A percentile compares a stretch with the other conserved stretches of the same genome.
phyloP scores from a whole-genome alignment of 495 filamentous ascomycete species.

The Cercophora newfieldiana region DNA sequence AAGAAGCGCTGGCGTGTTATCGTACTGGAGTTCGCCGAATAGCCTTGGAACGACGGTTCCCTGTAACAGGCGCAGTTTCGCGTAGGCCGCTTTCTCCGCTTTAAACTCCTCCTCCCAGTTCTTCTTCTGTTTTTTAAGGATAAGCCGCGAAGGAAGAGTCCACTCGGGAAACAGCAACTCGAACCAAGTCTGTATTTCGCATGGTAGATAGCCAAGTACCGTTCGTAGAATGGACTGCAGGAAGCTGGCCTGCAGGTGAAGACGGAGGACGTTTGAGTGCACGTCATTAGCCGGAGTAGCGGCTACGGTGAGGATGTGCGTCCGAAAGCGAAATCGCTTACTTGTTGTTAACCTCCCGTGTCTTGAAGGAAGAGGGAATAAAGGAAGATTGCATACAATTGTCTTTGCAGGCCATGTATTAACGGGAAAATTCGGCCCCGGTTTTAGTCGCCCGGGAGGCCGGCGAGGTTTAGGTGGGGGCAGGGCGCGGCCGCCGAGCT shows the following conservation, averaged over 20 bases:
- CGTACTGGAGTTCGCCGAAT: conserved; percentile 19
- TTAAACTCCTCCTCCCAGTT: conserved; percentile 20
- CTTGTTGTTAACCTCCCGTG: neutral
- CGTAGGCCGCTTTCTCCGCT: conserved; percentile 21
- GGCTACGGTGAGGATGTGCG: conserved; percentile 14
- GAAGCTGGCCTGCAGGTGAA: conserved; percentile 13
- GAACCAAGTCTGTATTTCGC: neutral
- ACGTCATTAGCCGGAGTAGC: conserved; percentile 11
- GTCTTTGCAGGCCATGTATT: conserved; percentile 10
- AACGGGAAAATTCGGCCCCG: conserved; percentile 14
- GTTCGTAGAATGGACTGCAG: neutral
- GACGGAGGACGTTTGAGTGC: conserved; percentile 16
- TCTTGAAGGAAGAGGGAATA: neutral
- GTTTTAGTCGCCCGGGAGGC: conserved; percentile 16
- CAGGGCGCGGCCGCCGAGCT: conserved; percentile 16
- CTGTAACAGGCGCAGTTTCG: conserved; percentile 19
- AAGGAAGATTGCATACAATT: conserved; percentile 16
- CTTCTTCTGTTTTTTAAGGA: conserved; percentile 21
- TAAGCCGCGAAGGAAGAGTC: conserved; percentile 16
- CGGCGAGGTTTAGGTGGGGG: neutral
- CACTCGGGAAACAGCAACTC: conserved; percentile 19
- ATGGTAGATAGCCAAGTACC: conserved; percentile 1
- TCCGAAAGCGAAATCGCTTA: conserved; percentile 22
- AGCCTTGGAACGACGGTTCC: conserved; percentile 17
- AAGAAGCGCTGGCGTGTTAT: conserved; percentile 15